These are phyloP conservation scores for Parietichytrium sp. DNA, from an alignment of 108 stramenopile genomes.

Conservation along the genomic window DNA sequence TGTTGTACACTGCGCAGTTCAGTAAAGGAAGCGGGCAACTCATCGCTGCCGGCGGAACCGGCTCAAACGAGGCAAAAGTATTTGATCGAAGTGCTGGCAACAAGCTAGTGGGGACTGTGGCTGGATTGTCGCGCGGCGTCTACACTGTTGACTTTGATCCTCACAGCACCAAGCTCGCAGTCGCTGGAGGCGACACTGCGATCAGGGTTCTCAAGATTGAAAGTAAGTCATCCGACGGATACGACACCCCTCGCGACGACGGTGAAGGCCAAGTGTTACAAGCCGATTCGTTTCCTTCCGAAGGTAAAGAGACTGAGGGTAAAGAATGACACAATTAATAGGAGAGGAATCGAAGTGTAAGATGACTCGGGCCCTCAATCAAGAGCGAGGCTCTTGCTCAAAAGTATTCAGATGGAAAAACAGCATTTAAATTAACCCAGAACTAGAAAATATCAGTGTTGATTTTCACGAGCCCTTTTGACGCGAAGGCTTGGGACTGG, in stretches of 20 bases:
- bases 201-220: constrained; percentile 33
- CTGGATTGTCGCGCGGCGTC: constrained; percentile 61
- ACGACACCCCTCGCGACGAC: not conserved
- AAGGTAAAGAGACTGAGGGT: constrained; percentile 23
- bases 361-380: too few relatives aligned
- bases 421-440: too few relatives aligned
- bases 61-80: constrained; percentile 66
- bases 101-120: constrained; percentile 59
- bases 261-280: too few relatives aligned
- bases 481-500: too few relatives aligned
- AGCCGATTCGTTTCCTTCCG: not conserved
- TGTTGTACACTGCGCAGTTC: constrained; percentile 67
- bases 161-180: constrained; percentile 28
- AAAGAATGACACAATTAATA: not conserved
- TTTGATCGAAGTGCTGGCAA: constrained; percentile 56
- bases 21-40: constrained; percentile 51
- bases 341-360: too few relatives aligned
- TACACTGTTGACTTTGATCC: constrained; percentile 64
- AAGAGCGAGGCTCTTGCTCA: too few relatives aligned
- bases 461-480: too few relatives aligned
- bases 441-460: too few relatives aligned
- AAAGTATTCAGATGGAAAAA: too few relatives aligned
- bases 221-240: not conserved
- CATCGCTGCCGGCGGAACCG: constrained; percentile 63
- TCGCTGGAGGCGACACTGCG: constrained; percentile 46